Evolutionary conservation across 768 basidiomycete genomes (phyloP).

Genomic region (Tylopilus vinaceipallidus): DNA sequence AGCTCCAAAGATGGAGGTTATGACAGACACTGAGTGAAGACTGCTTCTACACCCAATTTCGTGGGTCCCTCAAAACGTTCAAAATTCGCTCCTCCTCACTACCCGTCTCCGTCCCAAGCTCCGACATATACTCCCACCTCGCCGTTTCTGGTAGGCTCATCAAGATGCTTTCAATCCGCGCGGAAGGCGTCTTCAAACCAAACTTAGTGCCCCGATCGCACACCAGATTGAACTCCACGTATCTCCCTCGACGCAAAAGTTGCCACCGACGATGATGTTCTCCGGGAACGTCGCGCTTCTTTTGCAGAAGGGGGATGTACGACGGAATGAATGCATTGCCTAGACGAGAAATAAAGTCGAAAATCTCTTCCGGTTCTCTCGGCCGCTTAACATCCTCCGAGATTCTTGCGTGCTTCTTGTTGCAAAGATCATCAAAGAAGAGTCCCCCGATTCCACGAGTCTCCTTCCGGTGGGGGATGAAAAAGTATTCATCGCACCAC

Average conservation of each 20-base stretch:
- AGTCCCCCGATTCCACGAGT: constrained; percentile 89
- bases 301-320: constrained; percentile 81
- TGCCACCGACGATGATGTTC: constrained; percentile 87
- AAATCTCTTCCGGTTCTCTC: constrained; percentile 63
- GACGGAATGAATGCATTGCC: constrained; percentile 86
- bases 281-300: constrained; percentile 56
- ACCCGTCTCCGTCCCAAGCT: constrained; percentile 59
- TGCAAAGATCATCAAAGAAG: constrained; percentile 92
- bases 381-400: constrained; percentile 46
- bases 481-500: constrained; percentile 99
- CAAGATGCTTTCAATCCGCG: constrained; percentile 84
- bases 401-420: constrained; percentile 63
- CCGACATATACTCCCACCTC: constrained; percentile 87
- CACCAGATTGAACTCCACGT: constrained; percentile 93
- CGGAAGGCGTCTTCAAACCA: constrained; percentile 79
- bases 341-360: constrained; percentile 66
- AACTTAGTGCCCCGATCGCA: constrained; percentile 88
- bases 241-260: constrained; percentile 83
- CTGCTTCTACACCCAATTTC: constrained; percentile 50
- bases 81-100: constrained; percentile 68
- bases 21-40: no score
- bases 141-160: constrained; percentile 89
- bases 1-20: no score
- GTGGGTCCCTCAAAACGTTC: constrained; percentile 58
- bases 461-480: constrained; percentile 84